Evolutionary conservation across 2,329 filamentous ascomycete genomes (phyloP).

Genomic region (Cercospora nicotianae): DNA sequence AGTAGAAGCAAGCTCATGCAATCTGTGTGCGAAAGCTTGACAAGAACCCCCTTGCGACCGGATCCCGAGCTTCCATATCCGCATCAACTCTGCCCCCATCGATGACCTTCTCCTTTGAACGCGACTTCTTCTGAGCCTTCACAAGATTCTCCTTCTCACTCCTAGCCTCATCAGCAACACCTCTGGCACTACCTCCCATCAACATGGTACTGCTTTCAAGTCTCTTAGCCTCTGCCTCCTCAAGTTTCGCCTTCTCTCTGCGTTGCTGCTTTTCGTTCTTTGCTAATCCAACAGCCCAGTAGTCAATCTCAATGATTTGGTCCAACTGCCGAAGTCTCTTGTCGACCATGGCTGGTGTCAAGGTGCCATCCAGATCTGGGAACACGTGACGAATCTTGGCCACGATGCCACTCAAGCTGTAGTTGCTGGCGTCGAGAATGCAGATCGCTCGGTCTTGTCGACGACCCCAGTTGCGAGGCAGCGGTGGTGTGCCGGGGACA

Average conservation of each 20-base stretch:
- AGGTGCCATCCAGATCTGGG: slow-evolving; percentile 31
- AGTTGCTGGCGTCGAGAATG: slow-evolving; percentile 37
- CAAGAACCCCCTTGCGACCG: slow-evolving; percentile 17
- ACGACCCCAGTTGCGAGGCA: slow-evolving; percentile 35
- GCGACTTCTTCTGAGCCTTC: background rate
- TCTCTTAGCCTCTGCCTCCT: background rate
- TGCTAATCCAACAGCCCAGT: slow-evolving; percentile 27
- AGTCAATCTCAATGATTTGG: slow-evolving; percentile 37
- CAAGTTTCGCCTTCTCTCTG: slow-evolving; percentile 9
- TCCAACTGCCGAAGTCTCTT: slow-evolving; percentile 40
- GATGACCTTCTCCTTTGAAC: background rate
- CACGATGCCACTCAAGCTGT: slow-evolving; percentile 34
- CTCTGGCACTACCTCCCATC: background rate
- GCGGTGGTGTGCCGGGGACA: slow-evolving; percentile 31
- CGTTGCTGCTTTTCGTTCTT: slow-evolving; percentile 17
- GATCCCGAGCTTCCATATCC: background rate
- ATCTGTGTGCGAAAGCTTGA: slow-evolving; percentile 16
- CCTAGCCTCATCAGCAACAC: background rate
- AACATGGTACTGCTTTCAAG: slow-evolving; percentile 5
- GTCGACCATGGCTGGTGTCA: slow-evolving; percentile 39
- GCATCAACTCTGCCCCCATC: background rate
- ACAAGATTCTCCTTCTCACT: background rate
- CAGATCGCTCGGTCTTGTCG: slow-evolving; percentile 41
- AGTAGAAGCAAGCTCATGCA: slow-evolving; percentile 9
- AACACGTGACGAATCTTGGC: slow-evolving; percentile 35